Conservation (phyloP, 1,284 basidiomycete species). For the Trametes polyzona region DNA sequence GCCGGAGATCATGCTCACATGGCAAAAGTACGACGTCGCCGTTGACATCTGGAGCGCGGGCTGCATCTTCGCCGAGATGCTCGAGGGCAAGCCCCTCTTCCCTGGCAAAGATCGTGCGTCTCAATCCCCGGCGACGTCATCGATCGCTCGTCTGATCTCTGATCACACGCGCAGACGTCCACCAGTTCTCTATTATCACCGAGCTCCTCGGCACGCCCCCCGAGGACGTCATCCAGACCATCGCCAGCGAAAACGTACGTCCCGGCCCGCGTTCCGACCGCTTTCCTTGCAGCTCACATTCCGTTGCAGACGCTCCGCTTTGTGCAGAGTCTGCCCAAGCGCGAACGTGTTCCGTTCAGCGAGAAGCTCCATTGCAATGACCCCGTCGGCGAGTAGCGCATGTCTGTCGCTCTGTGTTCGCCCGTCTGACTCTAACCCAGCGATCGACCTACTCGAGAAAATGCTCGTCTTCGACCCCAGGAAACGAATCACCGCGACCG, state of each 20-base stretch:
- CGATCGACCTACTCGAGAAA: constrained; percentile 95
- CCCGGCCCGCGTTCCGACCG: neutral
- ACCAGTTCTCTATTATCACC: constrained; percentile 99
- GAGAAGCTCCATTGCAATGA: constrained; percentile 94
- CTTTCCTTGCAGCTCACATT: neutral
- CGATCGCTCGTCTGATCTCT: constrained; percentile 9
- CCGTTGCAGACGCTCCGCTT: constrained; percentile 93
- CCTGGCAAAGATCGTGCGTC: constrained; percentile 94
- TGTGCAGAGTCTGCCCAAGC: constrained; percentile 96
- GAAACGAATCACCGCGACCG: constrained; percentile 93
- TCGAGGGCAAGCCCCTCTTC: constrained; percentile 98
- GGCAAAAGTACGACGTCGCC: constrained; percentile 99
- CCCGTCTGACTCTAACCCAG: constrained; percentile 43
- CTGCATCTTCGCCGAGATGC: constrained; percentile 99
- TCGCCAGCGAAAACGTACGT: constrained; percentile 94
- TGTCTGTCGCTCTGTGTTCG: neutral
- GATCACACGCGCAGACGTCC: constrained; percentile 72
- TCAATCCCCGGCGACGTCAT: constrained; percentile 12
- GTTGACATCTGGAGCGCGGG: constrained; percentile 99
- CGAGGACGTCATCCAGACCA: constrained; percentile 99
- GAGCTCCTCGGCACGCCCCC: constrained; percentile 97
- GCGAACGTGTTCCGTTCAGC: constrained; percentile 93
- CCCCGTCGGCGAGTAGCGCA: constrained; percentile 65
- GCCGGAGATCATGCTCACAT: constrained; percentile 99
- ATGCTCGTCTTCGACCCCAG: constrained; percentile 99